phyloP scores from a whole-genome alignment of 805 yeast species.

The Allodekkera sacchari region DNA sequence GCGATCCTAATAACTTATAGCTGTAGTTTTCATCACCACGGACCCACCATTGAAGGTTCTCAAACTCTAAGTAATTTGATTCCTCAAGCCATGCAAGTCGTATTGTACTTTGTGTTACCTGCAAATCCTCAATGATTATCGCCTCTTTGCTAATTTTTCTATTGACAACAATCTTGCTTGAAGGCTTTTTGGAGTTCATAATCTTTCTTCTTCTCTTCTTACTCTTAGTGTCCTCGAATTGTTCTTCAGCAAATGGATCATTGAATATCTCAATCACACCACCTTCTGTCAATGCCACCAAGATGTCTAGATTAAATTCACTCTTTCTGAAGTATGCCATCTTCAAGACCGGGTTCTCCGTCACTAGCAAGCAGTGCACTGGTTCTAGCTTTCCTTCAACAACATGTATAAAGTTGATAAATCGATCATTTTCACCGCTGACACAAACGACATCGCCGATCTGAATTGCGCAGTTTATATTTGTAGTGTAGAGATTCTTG shows the following conservation, averaged over 20 bases:
- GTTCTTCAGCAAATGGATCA: conserved; percentile 33
- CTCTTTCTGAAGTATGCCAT: conserved; percentile 30
- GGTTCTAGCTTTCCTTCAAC: neutral
- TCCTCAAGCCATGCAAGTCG: conserved; percentile 55
- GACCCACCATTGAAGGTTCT: conserved; percentile 40
- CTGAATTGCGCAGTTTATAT: conserved; percentile 3
- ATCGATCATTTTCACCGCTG: conserved; percentile 73
- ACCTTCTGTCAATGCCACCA: conserved; percentile 61
- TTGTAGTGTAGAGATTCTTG: conserved; percentile 10
- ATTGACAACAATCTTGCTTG: conserved; percentile 35
- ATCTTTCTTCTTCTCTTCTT: conserved; percentile 31
- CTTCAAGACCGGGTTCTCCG: conserved; percentile 51
- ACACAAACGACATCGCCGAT: conserved; percentile 4
- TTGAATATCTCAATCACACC: conserved; percentile 68
- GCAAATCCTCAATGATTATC: conserved; percentile 17
- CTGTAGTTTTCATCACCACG: conserved; percentile 15
- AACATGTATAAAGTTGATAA: conserved; percentile 52
- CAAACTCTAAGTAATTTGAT: conserved; percentile 49
- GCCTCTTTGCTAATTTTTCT: conserved; percentile 16
- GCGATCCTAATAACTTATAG: conserved; percentile 19
- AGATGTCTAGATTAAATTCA: conserved; percentile 23
- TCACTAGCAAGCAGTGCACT: conserved; percentile 44
- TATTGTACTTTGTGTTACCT: conserved; percentile 26
- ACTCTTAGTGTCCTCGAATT: conserved; percentile 7
- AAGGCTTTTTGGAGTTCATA: conserved; percentile 44